Percentiles rank a stretch among this genome's conserved stretches.
Evolutionary conservation across 441 rosid genomes (phyloP).

Genomic region (California macrophylla): DNA sequence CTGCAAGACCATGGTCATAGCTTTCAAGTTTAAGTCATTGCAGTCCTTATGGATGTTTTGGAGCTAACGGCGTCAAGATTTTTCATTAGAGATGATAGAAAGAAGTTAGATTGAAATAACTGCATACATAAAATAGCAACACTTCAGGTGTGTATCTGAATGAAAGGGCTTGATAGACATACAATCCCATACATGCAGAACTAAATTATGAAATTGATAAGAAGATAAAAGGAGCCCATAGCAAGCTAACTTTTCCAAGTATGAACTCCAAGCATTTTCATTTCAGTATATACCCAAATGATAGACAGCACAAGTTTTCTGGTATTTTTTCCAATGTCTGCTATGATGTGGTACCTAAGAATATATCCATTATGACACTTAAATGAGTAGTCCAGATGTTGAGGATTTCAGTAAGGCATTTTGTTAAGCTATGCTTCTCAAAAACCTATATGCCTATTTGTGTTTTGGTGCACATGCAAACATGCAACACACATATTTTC

Average conservation of each 20-base stretch:
- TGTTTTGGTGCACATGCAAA: background rate
- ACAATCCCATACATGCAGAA: background rate
- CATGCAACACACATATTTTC: too few relatives aligned
- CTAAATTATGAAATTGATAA: background rate
- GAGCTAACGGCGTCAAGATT: constrained; percentile 4
- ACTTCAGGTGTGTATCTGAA: background rate
- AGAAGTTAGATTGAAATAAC: background rate
- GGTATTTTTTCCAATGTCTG: background rate
- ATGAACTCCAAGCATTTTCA: constrained; percentile 3
- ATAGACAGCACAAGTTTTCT: background rate
- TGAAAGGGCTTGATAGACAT: background rate
- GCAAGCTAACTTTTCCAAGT: background rate
- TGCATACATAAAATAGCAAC: background rate
- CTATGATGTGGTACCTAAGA: background rate
- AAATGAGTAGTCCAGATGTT: background rate
- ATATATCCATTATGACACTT: background rate
- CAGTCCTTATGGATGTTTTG: background rate
- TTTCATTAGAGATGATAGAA: background rate
- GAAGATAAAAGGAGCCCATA: background rate
- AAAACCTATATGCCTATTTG: background rate
- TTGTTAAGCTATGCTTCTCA: background rate
- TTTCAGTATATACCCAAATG: background rate
- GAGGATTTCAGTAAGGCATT: background rate
- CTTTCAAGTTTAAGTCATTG: constrained; percentile 6
- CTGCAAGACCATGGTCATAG: constrained; percentile 36